These are phyloP conservation scores for Allomyces javanicus DNA, from an alignment of 192 early-diverging fungal genomes.

Conservation along the genomic window DNA sequence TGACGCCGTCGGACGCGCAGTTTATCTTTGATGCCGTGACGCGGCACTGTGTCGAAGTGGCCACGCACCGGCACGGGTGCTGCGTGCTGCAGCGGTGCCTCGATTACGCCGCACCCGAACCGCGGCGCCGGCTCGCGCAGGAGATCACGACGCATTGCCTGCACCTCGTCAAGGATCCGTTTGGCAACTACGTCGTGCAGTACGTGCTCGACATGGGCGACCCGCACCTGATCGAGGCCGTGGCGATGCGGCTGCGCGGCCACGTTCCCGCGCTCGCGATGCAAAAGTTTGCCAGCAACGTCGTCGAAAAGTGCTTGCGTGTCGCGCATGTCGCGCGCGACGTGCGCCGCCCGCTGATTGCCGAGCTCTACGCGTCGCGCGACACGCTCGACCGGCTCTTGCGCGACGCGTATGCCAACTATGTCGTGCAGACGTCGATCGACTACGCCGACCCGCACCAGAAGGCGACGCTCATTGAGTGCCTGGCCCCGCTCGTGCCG, in stretches of 20 bases:
- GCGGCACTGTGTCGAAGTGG: conserved; percentile 53
- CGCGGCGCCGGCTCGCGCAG: conserved; percentile 53
- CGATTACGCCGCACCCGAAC: conserved; percentile 49
- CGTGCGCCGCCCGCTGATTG: conserved; percentile 47
- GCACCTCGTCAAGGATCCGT: conserved; percentile 67
- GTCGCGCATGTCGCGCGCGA: conserved; percentile 36
- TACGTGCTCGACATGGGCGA: conserved; percentile 68
- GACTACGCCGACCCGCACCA: neutral
- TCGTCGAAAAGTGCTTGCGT: conserved; percentile 84
- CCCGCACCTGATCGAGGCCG: conserved; percentile 37
- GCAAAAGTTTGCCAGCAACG: conserved; percentile 83
- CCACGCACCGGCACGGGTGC: conserved; percentile 80
- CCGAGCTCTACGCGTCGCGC: conserved; percentile 31
- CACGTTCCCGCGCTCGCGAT: conserved; percentile 56
- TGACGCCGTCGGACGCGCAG: conserved; percentile 59
- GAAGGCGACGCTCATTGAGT: conserved; percentile 40
- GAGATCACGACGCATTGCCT: conserved; percentile 55
- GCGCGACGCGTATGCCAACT: conserved; percentile 74
- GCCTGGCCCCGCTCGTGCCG: conserved; percentile 57
- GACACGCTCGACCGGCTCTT: conserved; percentile 61
- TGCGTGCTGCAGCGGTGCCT: conserved; percentile 82
- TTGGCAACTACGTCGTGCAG: conserved; percentile 85
- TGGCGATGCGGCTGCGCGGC: conserved; percentile 54
- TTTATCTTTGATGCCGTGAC: conserved; percentile 74
- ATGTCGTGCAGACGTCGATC: conserved; percentile 57